Evolutionary conservation across 164 flowering plant species (phyloP).

Genomic region (Liriodendron chinense): DNA sequence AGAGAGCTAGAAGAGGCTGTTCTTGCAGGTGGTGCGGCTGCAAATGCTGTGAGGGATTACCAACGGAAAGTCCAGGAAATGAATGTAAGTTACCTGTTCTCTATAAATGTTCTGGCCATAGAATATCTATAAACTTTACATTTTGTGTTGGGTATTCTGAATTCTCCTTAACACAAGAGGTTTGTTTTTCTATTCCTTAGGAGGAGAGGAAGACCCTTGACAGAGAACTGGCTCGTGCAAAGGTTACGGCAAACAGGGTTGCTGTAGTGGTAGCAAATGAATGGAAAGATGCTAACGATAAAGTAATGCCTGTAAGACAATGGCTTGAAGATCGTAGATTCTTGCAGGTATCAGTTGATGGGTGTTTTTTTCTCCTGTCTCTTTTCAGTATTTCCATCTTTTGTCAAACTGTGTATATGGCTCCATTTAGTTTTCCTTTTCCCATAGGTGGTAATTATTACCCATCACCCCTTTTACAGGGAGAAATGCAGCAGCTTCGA

Average conservation of each 20-base stretch:
- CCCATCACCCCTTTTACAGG: constrained; percentile 40
- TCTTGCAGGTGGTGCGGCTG: constrained; percentile 99
- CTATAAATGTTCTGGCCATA: background rate
- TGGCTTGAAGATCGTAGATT: constrained; percentile 95
- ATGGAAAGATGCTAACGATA: constrained; percentile 98
- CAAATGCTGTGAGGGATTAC: constrained; percentile 99
- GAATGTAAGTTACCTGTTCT: constrained; percentile 59
- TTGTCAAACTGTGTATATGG: constrained; percentile 1
- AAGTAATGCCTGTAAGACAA: constrained; percentile 98
- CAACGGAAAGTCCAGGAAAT: constrained; percentile 97
- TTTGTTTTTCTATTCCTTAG: constrained; percentile 33
- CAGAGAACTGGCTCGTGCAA: constrained; percentile 95
- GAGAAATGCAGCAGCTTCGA: constrained; percentile 97
- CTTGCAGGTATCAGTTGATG: constrained; percentile 54
- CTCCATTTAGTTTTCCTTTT: background rate
- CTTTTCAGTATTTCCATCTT: background rate
- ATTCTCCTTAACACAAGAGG: background rate
- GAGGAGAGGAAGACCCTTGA: constrained; percentile 93
- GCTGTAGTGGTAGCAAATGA: constrained; percentile 94
- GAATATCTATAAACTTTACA: background rate
- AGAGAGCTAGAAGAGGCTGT: constrained; percentile 97
- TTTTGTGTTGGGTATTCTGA: constrained; percentile 4
- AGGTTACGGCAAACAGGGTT: constrained; percentile 94
- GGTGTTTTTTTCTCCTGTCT: background rate
- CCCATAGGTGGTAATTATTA: background rate